These are phyloP conservation scores for Wickerhamomyces silvicola DNA, from an alignment of 805 yeast genomes.

Conservation along the genomic window DNA sequence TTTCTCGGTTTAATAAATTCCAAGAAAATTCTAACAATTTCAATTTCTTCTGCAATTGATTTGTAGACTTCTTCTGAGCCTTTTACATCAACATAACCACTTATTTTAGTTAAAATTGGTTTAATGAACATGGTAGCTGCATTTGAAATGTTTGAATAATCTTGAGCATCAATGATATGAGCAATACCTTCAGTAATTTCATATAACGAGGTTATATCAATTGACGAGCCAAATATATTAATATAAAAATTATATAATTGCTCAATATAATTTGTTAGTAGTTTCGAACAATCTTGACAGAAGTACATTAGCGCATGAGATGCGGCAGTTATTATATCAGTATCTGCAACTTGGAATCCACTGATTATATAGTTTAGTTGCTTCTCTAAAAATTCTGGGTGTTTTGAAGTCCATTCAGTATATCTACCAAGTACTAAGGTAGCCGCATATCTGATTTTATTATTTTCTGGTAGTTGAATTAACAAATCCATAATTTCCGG, in stretches of 20 bases:
- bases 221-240: slow-evolving; percentile 36
- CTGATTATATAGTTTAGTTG: slow-evolving; percentile 79
- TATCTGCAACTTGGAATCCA: slow-evolving; percentile 47
- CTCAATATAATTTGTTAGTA: slow-evolving; percentile 59
- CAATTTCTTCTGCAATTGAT: slow-evolving; percentile 67
- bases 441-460: slow-evolving; percentile 85
- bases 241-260: slow-evolving; percentile 73
- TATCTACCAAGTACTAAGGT: slow-evolving; percentile 93
- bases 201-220: slow-evolving; percentile 64
- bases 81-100: slow-evolving; percentile 17
- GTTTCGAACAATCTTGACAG: slow-evolving; percentile 80
- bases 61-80: slow-evolving; percentile 31
- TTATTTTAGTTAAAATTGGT: slow-evolving; percentile 51
- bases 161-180: slow-evolving; percentile 63
- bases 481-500: slow-evolving; percentile 72
- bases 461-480: slow-evolving; percentile 72
- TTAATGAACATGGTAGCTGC: slow-evolving; percentile 57
- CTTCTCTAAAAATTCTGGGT: slow-evolving; percentile 73
- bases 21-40: slow-evolving; percentile 56
- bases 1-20: slow-evolving; percentile 44
- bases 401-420: slow-evolving; percentile 89
- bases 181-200: slow-evolving; percentile 89
- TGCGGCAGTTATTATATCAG: slow-evolving; percentile 67
- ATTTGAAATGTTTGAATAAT: slow-evolving; percentile 43
- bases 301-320: slow-evolving; percentile 91